Base-by-base conservation (phyloP, 2,329 filamentous ascomycete species). In the Eutypella sp. region DNA sequence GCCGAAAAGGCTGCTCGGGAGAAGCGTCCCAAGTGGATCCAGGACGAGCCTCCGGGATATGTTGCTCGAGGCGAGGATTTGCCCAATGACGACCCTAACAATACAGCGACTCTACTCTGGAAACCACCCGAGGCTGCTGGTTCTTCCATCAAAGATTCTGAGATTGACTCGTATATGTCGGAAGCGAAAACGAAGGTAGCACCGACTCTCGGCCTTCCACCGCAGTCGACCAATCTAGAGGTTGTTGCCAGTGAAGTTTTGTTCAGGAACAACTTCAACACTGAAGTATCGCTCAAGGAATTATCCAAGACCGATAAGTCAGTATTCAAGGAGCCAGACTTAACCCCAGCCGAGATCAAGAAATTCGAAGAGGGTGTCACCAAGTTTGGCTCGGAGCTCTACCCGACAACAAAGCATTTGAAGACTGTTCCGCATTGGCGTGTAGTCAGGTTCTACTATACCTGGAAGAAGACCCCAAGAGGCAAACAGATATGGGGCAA, bases 371-470 rank as follows among this genome's bases (percentile, higher is more conserved):
- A 96, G 61, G 93, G 81, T 34, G 88, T 99, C 10, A 72, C 80
- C 40, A 96, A 93, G 62, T 95, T 85, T 60, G 93, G 93, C 19
- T 96, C 92, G 0, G 93, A 99, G 67, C 82, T 95, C 57, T 80
- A 89, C 54, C 78, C 79, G 40, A 85, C 97, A 48, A 89, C 84
- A 53, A 84, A 87, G 55, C 87, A 96, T 64, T 88, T 96, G 58
- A 91, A 89, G 66, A 88, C 85, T 0, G 81, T 93, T 55, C 82
- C 81, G 34, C 83, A 90, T 50, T 83, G 85, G 42, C 81, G 89
- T 47, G 85, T 96, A 50, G 89, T 95, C 22, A 87, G 93, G 3
- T 95, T 87, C 62, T 99, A 97, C 67, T 99, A 99, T 64, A 88
- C 88, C 54, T 99, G 93, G 93, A 99, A 99, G 71, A 97, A 97